phyloP scores from a whole-genome alignment of 768 basidiomycete genomes.

The Scleroderma citrinum region DNA sequence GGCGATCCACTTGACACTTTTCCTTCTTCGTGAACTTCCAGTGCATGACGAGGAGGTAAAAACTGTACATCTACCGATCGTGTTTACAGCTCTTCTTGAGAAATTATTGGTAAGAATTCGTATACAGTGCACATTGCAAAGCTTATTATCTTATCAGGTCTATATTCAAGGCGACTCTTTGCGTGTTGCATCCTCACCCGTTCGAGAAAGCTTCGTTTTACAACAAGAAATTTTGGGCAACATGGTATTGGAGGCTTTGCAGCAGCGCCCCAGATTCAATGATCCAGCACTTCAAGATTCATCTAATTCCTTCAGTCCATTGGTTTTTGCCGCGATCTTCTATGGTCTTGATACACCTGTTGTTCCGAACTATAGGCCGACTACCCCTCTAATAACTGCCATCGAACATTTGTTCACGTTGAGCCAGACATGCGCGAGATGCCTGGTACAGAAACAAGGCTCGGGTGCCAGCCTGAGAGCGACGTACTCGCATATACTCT shows the following conservation, averaged over 20 bases:
- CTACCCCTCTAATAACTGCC: constrained; percentile 49
- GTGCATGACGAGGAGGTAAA: constrained; percentile 85
- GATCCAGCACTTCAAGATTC: constrained; percentile 30
- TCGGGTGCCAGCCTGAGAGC: constrained; percentile 37
- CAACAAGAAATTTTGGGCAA: constrained; percentile 48
- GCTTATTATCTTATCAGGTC: constrained; percentile 22
- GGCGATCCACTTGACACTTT: constrained; percentile 64
- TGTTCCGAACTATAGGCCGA: constrained; percentile 19
- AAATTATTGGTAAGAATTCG: constrained; percentile 48
- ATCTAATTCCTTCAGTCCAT: constrained; percentile 33
- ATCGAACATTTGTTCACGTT: constrained; percentile 51
- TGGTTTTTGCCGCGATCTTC: constrained; percentile 55
- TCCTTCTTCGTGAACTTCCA: constrained; percentile 68
- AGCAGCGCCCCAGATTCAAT: constrained; percentile 44
- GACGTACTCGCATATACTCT: constrained; percentile 46
- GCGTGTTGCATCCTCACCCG: constrained; percentile 29
- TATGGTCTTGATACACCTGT: constrained; percentile 43
- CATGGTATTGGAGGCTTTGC: constrained; percentile 44
- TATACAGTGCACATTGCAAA: not conserved
- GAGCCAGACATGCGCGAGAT: constrained; percentile 39
- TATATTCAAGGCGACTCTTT: constrained; percentile 32
- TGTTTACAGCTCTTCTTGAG: constrained; percentile 67
- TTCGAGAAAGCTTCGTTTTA: constrained; percentile 42
- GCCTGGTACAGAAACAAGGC: constrained; percentile 27
- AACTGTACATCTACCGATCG: constrained; percentile 71